These are phyloP conservation scores for Asparagopsis taxiformis DNA, from an alignment of 31 red algal genomes.

Conservation along the genomic window DNA sequence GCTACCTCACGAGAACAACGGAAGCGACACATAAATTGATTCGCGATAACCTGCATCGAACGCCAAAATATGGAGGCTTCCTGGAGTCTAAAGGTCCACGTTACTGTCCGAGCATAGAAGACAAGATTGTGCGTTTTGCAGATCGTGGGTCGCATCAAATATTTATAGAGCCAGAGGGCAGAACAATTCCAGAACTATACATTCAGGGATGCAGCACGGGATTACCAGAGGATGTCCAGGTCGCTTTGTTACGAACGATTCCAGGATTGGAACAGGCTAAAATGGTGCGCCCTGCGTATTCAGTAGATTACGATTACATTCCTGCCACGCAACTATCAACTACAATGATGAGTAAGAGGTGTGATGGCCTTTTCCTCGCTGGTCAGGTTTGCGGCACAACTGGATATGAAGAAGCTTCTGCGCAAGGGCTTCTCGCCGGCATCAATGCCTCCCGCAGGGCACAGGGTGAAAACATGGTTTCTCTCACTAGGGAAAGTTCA, in stretches of 20 bases:
- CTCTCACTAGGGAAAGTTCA: conserved; percentile 66
- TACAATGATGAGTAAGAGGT: conserved; percentile 76
- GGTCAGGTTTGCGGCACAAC: conserved; percentile 98
- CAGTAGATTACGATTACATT: conserved; percentile 97
- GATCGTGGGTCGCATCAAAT: conserved; percentile 89
- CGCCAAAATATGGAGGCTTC: conserved; percentile 95
- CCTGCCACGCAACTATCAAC: conserved; percentile 75
- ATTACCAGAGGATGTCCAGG: conserved; percentile 90
- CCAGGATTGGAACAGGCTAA: conserved; percentile 87
- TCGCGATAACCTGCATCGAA: conserved; percentile 85
- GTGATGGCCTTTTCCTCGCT: conserved; percentile 89
- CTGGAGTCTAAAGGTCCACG: conserved; percentile 88
- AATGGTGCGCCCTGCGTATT: conserved; percentile 96
- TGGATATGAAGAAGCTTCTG: conserved; percentile 98
- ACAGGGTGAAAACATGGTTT: conserved; percentile 38
- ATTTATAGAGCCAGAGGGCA: conserved; percentile 99
- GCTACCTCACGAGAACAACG: conserved; percentile 94
- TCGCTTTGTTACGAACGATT: conserved; percentile 85
- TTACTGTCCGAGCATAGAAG: conserved; percentile 96
- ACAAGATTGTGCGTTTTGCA: conserved; percentile 98
- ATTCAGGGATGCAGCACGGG: conserved; percentile 91
- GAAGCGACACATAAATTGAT: conserved; percentile 88
- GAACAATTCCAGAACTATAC: conserved; percentile 88
- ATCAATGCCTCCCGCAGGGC: conserved; percentile 81
- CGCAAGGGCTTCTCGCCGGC: conserved; percentile 94